Percentiles rank a stretch among this genome's conserved stretches.
Conservation (phyloP, 2,329 filamentous ascomycete species). For the Zymoseptoria brevis region DNA sequence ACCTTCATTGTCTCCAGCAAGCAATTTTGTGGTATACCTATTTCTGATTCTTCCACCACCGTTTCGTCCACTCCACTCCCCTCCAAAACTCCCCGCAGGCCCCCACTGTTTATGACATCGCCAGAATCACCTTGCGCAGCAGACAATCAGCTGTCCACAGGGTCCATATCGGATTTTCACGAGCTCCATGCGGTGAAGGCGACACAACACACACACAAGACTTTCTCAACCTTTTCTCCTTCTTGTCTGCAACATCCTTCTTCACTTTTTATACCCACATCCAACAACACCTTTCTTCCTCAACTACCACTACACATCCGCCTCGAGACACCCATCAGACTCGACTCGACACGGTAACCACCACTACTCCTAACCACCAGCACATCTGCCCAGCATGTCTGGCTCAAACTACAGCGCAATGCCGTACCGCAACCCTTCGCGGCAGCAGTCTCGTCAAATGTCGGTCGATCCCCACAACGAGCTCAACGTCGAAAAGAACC, state of each 20-base stretch:
- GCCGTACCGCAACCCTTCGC: constrained; percentile 28
- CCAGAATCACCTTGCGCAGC: not conserved
- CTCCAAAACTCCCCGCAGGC: not conserved
- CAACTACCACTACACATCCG: too few species aligned
- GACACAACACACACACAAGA: not conserved
- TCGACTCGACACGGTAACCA: too few species aligned
- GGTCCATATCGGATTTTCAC: not conserved
- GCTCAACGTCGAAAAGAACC: constrained; percentile 48
- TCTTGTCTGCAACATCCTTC: not conserved
- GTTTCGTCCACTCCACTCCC: not conserved
- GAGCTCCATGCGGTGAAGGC: not conserved
- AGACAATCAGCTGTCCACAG: not conserved
- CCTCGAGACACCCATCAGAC: too few species aligned
- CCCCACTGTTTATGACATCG: not conserved
- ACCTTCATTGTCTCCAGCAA: not conserved
- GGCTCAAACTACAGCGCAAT: constrained; percentile 8
- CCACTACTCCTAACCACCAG: too few species aligned
- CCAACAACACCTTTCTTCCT: not conserved
- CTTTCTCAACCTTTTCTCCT: not conserved
- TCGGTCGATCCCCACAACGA: constrained; percentile 49
- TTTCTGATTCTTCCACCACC: not conserved
- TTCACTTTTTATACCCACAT: not conserved
- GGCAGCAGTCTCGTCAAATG: constrained; percentile 40
- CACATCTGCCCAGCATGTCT: constrained; percentile 3
- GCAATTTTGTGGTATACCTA: not conserved